A percentile compares a stretch with the other conserved stretches of the same genome.
Evolutionary conservation across 805 yeast species (phyloP).

Genomic region (Blastobotrys mokoenaii): DNA sequence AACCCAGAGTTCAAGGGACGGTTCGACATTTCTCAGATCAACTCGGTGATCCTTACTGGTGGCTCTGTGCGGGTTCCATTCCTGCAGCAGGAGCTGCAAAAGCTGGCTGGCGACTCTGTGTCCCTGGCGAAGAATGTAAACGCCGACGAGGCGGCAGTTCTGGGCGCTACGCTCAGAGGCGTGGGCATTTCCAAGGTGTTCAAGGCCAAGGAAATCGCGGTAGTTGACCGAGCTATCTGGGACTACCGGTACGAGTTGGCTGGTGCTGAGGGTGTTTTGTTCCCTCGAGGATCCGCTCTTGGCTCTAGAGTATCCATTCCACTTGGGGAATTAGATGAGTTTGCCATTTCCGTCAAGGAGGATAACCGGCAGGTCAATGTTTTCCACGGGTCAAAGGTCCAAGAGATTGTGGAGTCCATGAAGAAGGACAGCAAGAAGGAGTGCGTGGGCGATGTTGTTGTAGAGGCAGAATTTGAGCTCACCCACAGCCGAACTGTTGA

Average conservation of each 20-base stretch:
- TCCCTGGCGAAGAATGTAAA: conserved; percentile 65
- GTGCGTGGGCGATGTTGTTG: conserved; percentile 10
- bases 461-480: conserved; percentile 13
- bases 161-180: conserved; percentile 84
- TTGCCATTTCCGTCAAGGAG: conserved; percentile 33
- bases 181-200: conserved; percentile 62
- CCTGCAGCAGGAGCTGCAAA: conserved; percentile 54
- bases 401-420: conserved; percentile 19
- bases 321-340: conserved; percentile 24
- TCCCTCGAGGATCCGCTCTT: conserved; percentile 39
- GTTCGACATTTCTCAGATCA: conserved; percentile 31
- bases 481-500: conserved; percentile 15
- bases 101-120: conserved; percentile 50
- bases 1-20: conserved; percentile 21
- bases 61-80: conserved; percentile 89
- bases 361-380: conserved; percentile 29
- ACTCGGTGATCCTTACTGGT: conserved; percentile 74
- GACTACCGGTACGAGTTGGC: conserved; percentile 36
- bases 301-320: conserved; percentile 30
- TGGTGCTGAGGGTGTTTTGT: conserved; percentile 31
- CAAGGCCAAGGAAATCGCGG: conserved; percentile 50
- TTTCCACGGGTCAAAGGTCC: conserved; percentile 22
- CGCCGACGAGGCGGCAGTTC: conserved; percentile 90
- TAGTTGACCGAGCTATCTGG: conserved; percentile 48
- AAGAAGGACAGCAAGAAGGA: conserved; percentile 18